Base-by-base conservation (phyloP, 2,329 filamentous ascomycete species). In the Exophiala oligosperma region DNA sequence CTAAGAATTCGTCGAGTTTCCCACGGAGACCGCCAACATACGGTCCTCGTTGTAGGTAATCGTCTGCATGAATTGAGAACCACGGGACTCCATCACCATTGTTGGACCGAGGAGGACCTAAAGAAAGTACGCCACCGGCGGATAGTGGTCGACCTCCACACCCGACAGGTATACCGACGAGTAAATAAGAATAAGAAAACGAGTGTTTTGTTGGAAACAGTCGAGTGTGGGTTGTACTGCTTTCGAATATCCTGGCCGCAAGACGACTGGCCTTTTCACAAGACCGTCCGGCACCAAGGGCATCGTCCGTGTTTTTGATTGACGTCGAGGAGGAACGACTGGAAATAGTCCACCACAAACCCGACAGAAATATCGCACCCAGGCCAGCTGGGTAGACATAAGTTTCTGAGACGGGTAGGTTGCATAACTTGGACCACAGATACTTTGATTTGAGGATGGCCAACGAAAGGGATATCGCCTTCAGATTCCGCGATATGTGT, bases 121-220 rank as follows among this genome's bases (percentile, higher is more conserved):
- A 66, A 23, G 86, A 87, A 35, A 90, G 68, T 61, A 88, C 75
- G 8, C 79, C 79, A 47, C 79, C 81, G n/a, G 77, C 73, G 43
- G 74, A 74, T 17, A 17, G 17, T 17, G 17, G 17, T 17, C 17
- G 17, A 4, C 85, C 86, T 51, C 75, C 74, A 71, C 82, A 85
- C n/a, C 81, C 81, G 24, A 91, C 79, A 0, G 88, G 88, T 41
- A 89, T 77, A 0, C 88, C 88, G 26, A 86, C 84, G 47, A 86
- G 77, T 1, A 92, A 79, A 69, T 91, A 91, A 0, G 86, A 85
- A 68, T 91, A 90, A 0, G 77, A 77, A 67, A 92, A 92, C 0
- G 80, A 80, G 68, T 91, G 86, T 58, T 81, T 83, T 67, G 84
- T 79, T 0, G 89, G 89, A 57, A 87, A 85, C n/a, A 88, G 69